Conservation (phyloP, 2,329 filamentous ascomycete species). For the Colletotrichum agaves region DNA sequence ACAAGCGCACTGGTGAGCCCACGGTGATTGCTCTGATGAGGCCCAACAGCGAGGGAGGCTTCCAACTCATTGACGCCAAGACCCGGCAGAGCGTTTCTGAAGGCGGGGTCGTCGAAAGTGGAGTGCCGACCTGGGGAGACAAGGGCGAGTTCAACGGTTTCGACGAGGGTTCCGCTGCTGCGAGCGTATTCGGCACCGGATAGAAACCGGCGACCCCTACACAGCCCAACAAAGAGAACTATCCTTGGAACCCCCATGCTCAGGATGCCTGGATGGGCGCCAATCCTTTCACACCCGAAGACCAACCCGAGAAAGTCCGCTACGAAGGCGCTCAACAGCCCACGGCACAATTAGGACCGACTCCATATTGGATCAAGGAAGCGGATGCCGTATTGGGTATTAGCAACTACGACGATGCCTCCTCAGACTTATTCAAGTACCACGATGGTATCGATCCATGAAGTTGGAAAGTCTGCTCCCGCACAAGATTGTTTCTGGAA, state of each 20-base stretch:
- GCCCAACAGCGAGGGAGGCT: background rate
- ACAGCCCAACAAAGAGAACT: background rate
- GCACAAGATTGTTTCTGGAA: no score
- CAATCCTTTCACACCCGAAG: background rate
- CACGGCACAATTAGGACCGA: background rate
- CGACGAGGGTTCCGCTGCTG: background rate
- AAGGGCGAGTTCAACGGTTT: slow-evolving; percentile 31
- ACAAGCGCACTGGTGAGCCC: slow-evolving; percentile 20
- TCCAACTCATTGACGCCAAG: background rate
- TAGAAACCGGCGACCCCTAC: slow-evolving; percentile 17
- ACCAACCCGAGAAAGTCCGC: background rate
- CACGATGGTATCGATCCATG: background rate
- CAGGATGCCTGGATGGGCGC: slow-evolving; percentile 23
- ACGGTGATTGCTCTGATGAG: background rate
- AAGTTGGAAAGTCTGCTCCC: background rate
- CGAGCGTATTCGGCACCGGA: slow-evolving; percentile 12
- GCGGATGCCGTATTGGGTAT: slow-evolving; percentile 17
- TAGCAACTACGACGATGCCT: background rate
- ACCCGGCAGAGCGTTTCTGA: background rate
- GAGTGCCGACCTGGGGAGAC: slow-evolving; percentile 2
- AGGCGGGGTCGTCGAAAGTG: background rate
- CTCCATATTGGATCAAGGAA: slow-evolving; percentile 13
- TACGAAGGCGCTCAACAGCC: background rate
- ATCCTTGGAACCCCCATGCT: background rate
- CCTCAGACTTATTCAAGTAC: background rate